These are phyloP conservation scores for Ehretia macrophylla DNA, from an alignment of 257 asterid species.

Conservation along the genomic window DNA sequence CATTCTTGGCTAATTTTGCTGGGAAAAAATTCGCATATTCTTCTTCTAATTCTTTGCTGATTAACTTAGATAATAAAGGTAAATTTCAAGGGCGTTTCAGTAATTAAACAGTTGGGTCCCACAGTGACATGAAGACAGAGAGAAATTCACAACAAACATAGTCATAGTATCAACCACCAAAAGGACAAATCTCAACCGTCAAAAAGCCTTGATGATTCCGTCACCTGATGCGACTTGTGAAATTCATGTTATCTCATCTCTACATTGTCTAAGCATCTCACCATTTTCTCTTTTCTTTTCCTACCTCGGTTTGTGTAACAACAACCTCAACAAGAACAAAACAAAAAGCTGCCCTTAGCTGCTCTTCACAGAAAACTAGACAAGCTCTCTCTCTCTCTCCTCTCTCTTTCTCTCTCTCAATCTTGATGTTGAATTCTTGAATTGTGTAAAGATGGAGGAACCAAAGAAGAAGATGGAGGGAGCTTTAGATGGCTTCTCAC, in stretches of 20 bases:
- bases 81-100: too few relatives aligned
- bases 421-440: slow-evolving; percentile 17
- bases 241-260: neutral
- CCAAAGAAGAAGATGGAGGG: slow-evolving; percentile 33
- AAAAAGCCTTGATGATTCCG: slow-evolving; percentile 15
- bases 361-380: neutral
- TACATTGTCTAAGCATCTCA: too few relatives aligned
- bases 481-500: slow-evolving; percentile 60
- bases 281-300: neutral
- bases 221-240: slow-evolving; percentile 14
- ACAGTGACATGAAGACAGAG: too few relatives aligned
- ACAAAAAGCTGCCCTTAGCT: too few relatives aligned
- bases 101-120: too few relatives aligned
- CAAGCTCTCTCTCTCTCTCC: neutral
- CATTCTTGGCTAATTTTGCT: too few relatives aligned
- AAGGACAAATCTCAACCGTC: slow-evolving; percentile 32
- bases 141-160: too few relatives aligned
- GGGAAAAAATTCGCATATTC: too few relatives aligned
- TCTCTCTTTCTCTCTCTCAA: neutral
- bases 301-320: slow-evolving; percentile 6
- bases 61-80: too few relatives aligned
- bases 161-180: neutral
- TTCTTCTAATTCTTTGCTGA: too few relatives aligned
- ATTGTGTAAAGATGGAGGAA: slow-evolving; percentile 40
- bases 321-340: neutral